Percentiles rank a stretch among this genome's conserved stretches.
Evolutionary conservation across 2,329 filamentous ascomycete genomes (phyloP).

Genomic region (Cytospora piceae): DNA sequence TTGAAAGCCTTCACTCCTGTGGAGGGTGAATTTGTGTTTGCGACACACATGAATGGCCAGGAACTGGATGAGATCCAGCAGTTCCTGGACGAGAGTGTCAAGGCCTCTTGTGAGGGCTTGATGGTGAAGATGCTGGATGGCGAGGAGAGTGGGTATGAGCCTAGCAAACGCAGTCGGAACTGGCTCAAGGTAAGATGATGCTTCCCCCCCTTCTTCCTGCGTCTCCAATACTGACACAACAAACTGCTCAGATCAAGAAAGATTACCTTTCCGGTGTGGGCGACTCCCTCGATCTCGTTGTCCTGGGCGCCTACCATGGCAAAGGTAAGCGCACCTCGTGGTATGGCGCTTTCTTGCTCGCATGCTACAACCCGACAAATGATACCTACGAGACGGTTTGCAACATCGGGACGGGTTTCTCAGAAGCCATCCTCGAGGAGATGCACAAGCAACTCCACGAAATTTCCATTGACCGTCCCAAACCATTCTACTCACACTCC

Average conservation of each 20-base stretch:
- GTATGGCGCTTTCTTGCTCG: slow-evolving; percentile 93
- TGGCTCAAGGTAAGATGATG: slow-evolving; percentile 80
- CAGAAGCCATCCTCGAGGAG: slow-evolving; percentile 88
- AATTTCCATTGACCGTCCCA: slow-evolving; percentile 83
- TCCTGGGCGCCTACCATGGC: slow-evolving; percentile 91
- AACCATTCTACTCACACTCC: slow-evolving; percentile 92
- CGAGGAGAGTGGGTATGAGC: slow-evolving; percentile 89
- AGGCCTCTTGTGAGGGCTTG: slow-evolving; percentile 92
- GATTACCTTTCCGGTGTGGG: slow-evolving; percentile 94
- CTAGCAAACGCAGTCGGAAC: slow-evolving; percentile 92
- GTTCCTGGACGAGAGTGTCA: slow-evolving; percentile 92
- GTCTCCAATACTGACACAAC: slow-evolving; percentile 29
- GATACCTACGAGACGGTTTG: slow-evolving; percentile 94
- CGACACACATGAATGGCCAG: slow-evolving; percentile 82
- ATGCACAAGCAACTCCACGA: slow-evolving; percentile 75
- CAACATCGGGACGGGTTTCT: slow-evolving; percentile 98
- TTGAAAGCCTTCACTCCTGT: slow-evolving; percentile 72
- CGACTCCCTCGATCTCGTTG: slow-evolving; percentile 94
- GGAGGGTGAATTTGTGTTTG: slow-evolving; percentile 91
- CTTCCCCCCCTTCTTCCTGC: neutral
- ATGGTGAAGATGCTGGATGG: slow-evolving; percentile 99
- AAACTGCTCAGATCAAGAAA: slow-evolving; percentile 77
- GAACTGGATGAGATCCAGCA: slow-evolving; percentile 92
- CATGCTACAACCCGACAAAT: slow-evolving; percentile 81
- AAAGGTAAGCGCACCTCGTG: slow-evolving; percentile 94